A percentile compares a stretch with the other conserved stretches of the same genome.
Conservation (phyloP, 1,284 basidiomycete genomes). For the Naganishia sp. region DNA sequence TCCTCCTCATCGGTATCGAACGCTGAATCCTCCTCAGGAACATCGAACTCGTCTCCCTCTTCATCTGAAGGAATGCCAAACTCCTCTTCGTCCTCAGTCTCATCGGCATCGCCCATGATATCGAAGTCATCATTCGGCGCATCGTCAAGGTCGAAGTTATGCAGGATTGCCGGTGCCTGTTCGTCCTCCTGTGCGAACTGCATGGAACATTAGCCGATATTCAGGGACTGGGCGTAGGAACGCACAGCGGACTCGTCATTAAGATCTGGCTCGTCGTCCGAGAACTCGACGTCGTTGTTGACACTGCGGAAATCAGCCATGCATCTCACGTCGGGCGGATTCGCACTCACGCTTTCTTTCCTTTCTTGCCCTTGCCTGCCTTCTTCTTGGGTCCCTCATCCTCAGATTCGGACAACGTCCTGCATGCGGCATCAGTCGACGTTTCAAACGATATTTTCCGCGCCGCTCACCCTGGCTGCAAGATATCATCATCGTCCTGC, state of each 20-base stretch:
- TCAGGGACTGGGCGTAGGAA: no score
- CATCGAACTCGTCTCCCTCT: constrained; percentile 45
- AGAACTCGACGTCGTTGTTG: constrained; percentile 65
- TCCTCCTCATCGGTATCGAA: constrained; percentile 59
- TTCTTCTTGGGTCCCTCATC: constrained; percentile 51
- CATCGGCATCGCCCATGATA: constrained; percentile 32
- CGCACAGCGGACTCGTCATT: constrained; percentile 38
- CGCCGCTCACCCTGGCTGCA: constrained; percentile 47
- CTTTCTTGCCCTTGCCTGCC: constrained; percentile 43
- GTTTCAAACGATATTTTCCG: constrained; percentile 62
- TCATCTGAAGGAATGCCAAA: constrained; percentile 33
- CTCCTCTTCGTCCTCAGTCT: constrained; percentile 27
- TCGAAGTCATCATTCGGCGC: constrained; percentile 46
- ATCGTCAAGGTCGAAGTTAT: constrained; percentile 53
- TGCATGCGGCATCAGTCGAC: constrained; percentile 46
- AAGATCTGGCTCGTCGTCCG: constrained; percentile 61
- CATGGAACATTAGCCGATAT: background rate
- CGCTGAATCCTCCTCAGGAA: constrained; percentile 59
- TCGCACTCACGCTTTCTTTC: constrained; percentile 32
- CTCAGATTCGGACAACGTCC: constrained; percentile 29
- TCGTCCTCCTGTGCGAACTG: constrained; percentile 44
- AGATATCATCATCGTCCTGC: constrained; percentile 37
- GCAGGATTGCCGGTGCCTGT: constrained; percentile 50
- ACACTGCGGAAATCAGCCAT: background rate
- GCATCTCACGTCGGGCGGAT: background rate